Evolutionary conservation across 179 eudicot species (phyloP), one percentile per base, ranked within the genome.

Genomic region (Heliamphora pulchella): DNA sequence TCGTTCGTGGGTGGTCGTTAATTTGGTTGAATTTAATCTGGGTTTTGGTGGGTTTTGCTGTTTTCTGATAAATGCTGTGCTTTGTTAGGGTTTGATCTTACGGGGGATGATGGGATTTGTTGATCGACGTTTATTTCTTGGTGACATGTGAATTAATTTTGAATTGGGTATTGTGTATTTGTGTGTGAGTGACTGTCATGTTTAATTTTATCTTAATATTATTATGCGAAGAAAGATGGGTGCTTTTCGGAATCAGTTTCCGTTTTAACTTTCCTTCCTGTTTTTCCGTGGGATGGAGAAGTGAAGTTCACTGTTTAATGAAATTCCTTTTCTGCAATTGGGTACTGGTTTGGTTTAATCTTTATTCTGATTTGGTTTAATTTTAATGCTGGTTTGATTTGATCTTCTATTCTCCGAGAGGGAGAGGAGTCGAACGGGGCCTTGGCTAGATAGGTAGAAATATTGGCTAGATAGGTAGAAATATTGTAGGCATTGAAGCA

Each of bases 41-140:
- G 41, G 46, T 53, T 67, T 48, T 67, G 64, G 67, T 67, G 74
- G 47, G 4, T 78, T 53, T 66, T 80, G 55, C 15, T 44, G 69
- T 63, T 22, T 63, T 14, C 13, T 64, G 3, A 13, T 13, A 5
- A 20, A 2, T 31, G 1, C 57, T 18, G 22, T 50, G 7, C 47
- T 78, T 22, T 44, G 3, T 54, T 63, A 51, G 72, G 72, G 46
- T 77, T 77, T 65, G 20, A 22, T 77, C 61, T 44, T 51, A 43
- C 11, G 10, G 75, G 15, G 39, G 10, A 5, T 1, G 65, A 61
- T n/a, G 18, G 22, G 3, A 17, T n/a, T 48, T 48, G 58, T 71
- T 50, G 31, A 58, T 5, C 17, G 6, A 17, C 17, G 57, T 50
- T 17, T 22, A 13, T 77, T n/a, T 41, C 3, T 0, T 63, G 15